A percentile compares a stretch with the other conserved stretches of the same genome.
phyloP scores from a whole-genome alignment of 177 flowering plant species.

The Tripterygium wilfordii region DNA sequence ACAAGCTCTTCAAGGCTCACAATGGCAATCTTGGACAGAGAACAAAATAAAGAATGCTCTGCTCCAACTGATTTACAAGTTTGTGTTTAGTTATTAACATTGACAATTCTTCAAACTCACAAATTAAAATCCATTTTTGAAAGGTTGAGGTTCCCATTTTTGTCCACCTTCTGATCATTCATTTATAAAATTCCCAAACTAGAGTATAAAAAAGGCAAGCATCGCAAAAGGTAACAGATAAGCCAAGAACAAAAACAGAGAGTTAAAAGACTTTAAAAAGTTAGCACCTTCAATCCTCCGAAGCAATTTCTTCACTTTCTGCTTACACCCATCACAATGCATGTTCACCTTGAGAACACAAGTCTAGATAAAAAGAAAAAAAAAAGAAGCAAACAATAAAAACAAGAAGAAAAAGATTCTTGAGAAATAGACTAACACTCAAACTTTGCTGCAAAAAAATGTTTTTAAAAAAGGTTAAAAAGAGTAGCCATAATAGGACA shows the following conservation, averaged over 20 bases:
- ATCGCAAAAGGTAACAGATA: too few species aligned
- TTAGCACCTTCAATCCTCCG: constrained; percentile 72
- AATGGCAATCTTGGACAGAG: too few species aligned
- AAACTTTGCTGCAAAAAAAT: constrained; percentile 7
- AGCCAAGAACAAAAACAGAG: background rate
- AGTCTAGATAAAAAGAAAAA: constrained; percentile 34
- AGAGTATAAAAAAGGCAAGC: too few species aligned
- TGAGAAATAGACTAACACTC: constrained; percentile 14
- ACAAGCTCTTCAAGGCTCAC: background rate
- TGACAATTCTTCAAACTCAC: too few species aligned
- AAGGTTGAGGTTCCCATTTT: too few species aligned
- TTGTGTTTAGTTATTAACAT: too few species aligned
- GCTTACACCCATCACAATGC: constrained; percentile 85
- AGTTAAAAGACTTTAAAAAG: background rate
- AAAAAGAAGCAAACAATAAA: constrained; percentile 7
- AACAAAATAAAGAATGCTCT: too few species aligned
- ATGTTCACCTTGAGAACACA: constrained; percentile 69
- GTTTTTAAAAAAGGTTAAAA: constrained; percentile 1
- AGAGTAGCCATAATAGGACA: constrained; percentile 5
- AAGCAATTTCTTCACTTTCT: constrained; percentile 78
- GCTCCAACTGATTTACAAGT: too few species aligned
- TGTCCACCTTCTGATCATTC: too few species aligned
- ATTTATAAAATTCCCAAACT: too few species aligned
- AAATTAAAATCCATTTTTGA: too few species aligned
- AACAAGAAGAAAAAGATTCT: constrained; percentile 10